Conservation (phyloP, 176 grass and related monocot genomes). For the Cenchrus fungigraminus region DNA sequence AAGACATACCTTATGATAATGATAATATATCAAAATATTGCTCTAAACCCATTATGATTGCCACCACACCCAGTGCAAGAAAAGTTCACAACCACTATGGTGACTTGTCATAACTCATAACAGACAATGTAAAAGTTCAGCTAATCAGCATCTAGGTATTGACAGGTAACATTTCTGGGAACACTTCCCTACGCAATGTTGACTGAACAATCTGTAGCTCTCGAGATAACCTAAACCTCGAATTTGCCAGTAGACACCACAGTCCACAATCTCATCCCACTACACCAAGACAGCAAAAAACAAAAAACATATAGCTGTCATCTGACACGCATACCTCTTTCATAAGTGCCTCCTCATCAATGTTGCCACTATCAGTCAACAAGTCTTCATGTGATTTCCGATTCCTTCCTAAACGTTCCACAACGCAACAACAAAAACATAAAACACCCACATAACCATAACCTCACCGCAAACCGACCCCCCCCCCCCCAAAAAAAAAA, state of each 20-base stretch:
- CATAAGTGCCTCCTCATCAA: slow-evolving; percentile 46
- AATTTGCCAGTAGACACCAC: too few species aligned
- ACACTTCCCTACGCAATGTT: neutral
- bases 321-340: slow-evolving; percentile 44
- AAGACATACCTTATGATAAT: neutral
- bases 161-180: neutral
- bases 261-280: neutral
- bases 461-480: neutral
- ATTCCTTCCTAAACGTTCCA: slow-evolving; percentile 9
- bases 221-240: too few species aligned
- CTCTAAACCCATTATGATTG: neutral
- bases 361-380: neutral
- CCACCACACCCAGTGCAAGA: neutral
- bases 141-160: neutral
- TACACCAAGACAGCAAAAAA: neutral
- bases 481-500: neutral
- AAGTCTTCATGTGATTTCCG: neutral
- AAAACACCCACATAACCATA: neutral
- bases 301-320: neutral
- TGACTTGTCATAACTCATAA: neutral
- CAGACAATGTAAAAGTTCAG: neutral
- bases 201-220: neutral
- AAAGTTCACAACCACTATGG: slow-evolving; percentile 13
- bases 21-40: neutral
- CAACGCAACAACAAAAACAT: neutral